Evolutionary conservation across 2,329 filamentous ascomycete genomes (phyloP), one percentile per base, ranked within the genome.

Genomic region (Fusarium siculi): DNA sequence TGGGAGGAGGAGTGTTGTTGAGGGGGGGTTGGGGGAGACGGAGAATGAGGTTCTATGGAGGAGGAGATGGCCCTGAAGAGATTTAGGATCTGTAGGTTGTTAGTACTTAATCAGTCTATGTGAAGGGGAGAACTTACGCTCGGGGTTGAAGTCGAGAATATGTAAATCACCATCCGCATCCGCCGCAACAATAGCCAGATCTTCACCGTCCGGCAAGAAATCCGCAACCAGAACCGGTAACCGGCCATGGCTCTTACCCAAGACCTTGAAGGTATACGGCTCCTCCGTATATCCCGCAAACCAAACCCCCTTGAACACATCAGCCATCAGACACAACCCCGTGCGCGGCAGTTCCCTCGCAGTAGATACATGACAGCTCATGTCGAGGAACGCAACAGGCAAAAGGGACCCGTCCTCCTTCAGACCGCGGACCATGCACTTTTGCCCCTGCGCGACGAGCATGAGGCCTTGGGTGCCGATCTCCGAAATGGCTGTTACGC

Each of bases 261-360:
- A 95, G 7, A 98, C 88, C 70, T 95, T 93, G 90, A 99, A 95
- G 75, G 93, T 95, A 81, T 98, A 99, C 2, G 96, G 96, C 79
- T 98, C 96, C 83, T 99, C 96, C 14, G 93, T 96, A 79, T 98
- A 99, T 1, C 96, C 96, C 0, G 94, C 93, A 75, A 99, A 97
- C 95, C 96, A 98, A 5, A 98, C 87, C 0, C 96, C 96, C 84
- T 97, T 97, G 80, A 96, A 91, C 1, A 93, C 93, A 83, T 99
- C 96, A 1, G 93, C 93, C 84, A 98, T 91, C 16, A 97, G 87
- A 78, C 93, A 95, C 80, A 99, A 87, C 1, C 96, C 95, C 1
- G 94, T 97, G 4, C 92, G 91, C 7, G 91, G 91, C 23, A 99
- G 87, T 77, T 94, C 93, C 79, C 95, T 96, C 60, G 94, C 89